Percentiles rank a stretch among this genome's conserved stretches.
phyloP scores from a whole-genome alignment of 371 early-diverging fungal species.

The Syncephalis fuscata region DNA sequence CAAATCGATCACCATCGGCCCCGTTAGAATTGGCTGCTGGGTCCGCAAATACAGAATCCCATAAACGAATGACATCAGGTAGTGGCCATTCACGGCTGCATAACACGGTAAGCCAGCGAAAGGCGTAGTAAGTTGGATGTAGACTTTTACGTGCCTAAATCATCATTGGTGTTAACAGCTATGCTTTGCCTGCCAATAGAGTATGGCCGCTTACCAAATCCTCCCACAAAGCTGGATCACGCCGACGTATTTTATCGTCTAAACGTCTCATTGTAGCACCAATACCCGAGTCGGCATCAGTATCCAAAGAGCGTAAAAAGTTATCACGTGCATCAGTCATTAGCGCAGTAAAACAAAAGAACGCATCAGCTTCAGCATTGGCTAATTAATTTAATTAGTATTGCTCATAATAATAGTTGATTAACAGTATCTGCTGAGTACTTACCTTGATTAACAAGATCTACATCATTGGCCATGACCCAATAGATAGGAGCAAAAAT shows the following conservation, averaged over 20 bases:
- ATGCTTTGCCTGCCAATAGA: neutral
- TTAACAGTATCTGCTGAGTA: neutral
- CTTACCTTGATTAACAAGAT: slow-evolving; percentile 7
- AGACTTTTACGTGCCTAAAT: slow-evolving; percentile 32
- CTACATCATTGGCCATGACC: slow-evolving; percentile 47
- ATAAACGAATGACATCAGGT: slow-evolving; percentile 65
- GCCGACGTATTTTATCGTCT: slow-evolving; percentile 28
- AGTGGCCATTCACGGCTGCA: slow-evolving; percentile 70
- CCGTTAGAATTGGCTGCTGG: slow-evolving; percentile 17
- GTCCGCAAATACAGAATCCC: slow-evolving; percentile 72
- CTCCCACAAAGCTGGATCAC: slow-evolving; percentile 40
- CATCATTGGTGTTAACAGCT: neutral
- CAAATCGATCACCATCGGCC: slow-evolving; percentile 24
- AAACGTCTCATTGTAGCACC: slow-evolving; percentile 40
- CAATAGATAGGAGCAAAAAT: slow-evolving; percentile 73
- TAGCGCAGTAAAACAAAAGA: slow-evolving; percentile 54
- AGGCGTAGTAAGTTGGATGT: slow-evolving; percentile 62
- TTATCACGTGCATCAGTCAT: slow-evolving; percentile 64
- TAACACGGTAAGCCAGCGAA: slow-evolving; percentile 73
- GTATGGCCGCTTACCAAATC: slow-evolving; percentile 19
- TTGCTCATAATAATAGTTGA: neutral
- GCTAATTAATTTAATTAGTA: slow-evolving; percentile 13
- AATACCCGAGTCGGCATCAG: slow-evolving; percentile 41
- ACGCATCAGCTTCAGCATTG: slow-evolving; percentile 76
- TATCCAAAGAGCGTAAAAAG: slow-evolving; percentile 51